phyloP scores from a whole-genome alignment of 2,329 filamentous ascomycete species.

The Trichoderma sp. region DNA sequence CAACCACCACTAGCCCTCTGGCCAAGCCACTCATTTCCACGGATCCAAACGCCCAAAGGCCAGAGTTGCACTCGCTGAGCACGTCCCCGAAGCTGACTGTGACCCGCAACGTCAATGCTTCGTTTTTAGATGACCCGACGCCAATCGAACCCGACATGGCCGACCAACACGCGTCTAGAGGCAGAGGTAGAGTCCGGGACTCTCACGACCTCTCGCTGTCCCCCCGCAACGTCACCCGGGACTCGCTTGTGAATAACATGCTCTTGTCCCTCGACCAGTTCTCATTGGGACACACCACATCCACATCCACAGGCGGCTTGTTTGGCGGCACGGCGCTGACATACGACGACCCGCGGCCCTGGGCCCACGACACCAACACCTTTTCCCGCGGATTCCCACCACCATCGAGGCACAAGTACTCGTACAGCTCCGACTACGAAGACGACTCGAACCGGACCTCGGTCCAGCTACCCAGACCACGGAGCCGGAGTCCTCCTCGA shows the following conservation, averaged over 20 bases:
- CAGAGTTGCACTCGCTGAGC: conserved; percentile 21
- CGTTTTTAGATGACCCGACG: conserved; percentile 29
- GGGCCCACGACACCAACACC: conserved; percentile 26
- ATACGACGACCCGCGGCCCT: conserved; percentile 31
- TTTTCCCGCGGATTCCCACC: background rate
- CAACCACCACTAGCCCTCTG: conserved; percentile 20
- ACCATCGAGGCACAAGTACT: conserved; percentile 41
- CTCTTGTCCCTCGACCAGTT: conserved; percentile 89
- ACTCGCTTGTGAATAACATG: conserved; percentile 95
- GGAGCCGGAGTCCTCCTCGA: background rate
- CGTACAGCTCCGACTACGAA: conserved; percentile 61
- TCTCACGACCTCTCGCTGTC: conserved; percentile 86
- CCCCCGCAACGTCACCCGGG: conserved; percentile 73
- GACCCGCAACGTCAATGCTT: conserved; percentile 29
- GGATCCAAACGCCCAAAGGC: conserved; percentile 12
- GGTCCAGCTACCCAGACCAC: conserved; percentile 44
- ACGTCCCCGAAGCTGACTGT: conserved; percentile 15
- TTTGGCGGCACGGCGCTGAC: conserved; percentile 23
- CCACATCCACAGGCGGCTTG: background rate
- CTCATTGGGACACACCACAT: conserved; percentile 52
- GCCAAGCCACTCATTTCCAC: conserved; percentile 24
- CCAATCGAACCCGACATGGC: conserved; percentile 30
- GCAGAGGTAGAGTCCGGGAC: conserved; percentile 48
- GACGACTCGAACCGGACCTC: conserved; percentile 58
- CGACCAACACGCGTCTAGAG: conserved; percentile 28